A percentile compares a stretch with the other conserved stretches of the same genome.
Conservation (phyloP, 2,329 filamentous ascomycete genomes). For the Chrysoporthe cubensis region DNA sequence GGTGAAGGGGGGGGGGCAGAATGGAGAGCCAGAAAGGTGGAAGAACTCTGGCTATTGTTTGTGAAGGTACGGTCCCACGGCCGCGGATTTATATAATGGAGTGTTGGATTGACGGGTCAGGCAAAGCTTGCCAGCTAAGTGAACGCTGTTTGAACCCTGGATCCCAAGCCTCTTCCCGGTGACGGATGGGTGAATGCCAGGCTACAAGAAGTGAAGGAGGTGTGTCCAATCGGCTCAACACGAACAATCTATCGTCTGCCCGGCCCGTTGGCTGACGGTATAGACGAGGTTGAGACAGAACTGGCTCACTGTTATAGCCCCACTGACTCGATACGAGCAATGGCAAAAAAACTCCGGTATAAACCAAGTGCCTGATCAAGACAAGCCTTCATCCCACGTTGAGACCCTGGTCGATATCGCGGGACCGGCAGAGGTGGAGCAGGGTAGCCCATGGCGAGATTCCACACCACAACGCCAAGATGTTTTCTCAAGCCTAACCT, state of each 20-base stretch:
- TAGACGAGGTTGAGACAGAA: neutral
- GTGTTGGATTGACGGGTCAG: neutral
- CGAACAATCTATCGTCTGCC: neutral
- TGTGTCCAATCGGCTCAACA: neutral
- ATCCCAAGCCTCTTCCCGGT: neutral
- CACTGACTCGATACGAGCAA: neutral
- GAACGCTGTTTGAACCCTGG: neutral
- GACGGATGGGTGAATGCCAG: neutral
- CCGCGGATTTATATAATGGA: neutral
- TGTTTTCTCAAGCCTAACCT: neutral
- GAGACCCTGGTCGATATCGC: conserved; percentile 7
- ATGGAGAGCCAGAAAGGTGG: neutral
- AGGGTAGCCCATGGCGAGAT: neutral
- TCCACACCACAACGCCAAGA: neutral
- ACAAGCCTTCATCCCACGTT: neutral
- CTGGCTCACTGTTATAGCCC: conserved; percentile 2
- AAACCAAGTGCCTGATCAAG: conserved; percentile 5
- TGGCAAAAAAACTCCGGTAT: neutral
- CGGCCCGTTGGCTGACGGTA: neutral
- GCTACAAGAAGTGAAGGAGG: neutral
- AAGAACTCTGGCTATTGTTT: neutral
- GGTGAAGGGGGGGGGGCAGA: neutral
- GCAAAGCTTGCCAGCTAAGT: neutral
- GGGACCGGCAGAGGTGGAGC: neutral
- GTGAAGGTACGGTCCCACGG: neutral